Percentiles rank a stretch among this genome's conserved stretches.
Conservation (phyloP, 2,329 filamentous ascomycete genomes). For the Plectosphaerella plurivora region DNA sequence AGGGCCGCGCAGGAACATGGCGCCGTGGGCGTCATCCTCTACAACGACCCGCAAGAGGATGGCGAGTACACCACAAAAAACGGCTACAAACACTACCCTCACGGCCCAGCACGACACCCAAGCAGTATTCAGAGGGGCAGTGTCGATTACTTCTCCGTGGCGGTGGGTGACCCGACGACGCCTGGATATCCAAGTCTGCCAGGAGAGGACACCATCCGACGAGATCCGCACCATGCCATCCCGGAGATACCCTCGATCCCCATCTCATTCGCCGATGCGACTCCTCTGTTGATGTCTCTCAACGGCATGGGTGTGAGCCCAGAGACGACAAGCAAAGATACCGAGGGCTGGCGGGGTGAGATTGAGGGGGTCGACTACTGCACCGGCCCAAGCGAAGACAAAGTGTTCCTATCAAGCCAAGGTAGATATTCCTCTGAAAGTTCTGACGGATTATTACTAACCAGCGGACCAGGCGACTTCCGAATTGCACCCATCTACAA, state of each 20-base stretch:
- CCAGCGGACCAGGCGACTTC: conserved; percentile 5
- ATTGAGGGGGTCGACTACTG: conserved; percentile 6
- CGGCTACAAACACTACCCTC: conserved; percentile 61
- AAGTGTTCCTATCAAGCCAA: conserved; percentile 56
- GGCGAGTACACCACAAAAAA: conserved; percentile 61
- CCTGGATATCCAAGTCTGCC: conserved; percentile 70
- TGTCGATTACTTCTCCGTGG: conserved; percentile 55
- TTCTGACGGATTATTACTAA: conserved; percentile 31
- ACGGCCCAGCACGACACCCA: conserved; percentile 66
- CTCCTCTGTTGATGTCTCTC: conserved; percentile 63
- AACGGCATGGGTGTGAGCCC: conserved; percentile 54
- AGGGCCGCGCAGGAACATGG: conserved; percentile 68
- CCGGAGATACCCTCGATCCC: conserved; percentile 54
- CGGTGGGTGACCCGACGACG: conserved; percentile 60
- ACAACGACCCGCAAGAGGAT: conserved; percentile 68
- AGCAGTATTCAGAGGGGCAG: conserved; percentile 69
- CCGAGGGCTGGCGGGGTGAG: conserved; percentile 39
- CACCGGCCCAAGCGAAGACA: conserved; percentile 19
- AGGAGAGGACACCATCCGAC: conserved; percentile 49
- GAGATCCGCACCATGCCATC: conserved; percentile 50
- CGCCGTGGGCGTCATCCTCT: conserved; percentile 64
- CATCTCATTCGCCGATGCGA: conserved; percentile 64
- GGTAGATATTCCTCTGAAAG: conserved; percentile 57
- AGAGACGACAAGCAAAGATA: conserved; percentile 10
- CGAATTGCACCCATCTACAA: conserved; percentile 31